Base-by-base conservation (phyloP, 305 asterid genomes). In the Salvia sclarea region DNA sequence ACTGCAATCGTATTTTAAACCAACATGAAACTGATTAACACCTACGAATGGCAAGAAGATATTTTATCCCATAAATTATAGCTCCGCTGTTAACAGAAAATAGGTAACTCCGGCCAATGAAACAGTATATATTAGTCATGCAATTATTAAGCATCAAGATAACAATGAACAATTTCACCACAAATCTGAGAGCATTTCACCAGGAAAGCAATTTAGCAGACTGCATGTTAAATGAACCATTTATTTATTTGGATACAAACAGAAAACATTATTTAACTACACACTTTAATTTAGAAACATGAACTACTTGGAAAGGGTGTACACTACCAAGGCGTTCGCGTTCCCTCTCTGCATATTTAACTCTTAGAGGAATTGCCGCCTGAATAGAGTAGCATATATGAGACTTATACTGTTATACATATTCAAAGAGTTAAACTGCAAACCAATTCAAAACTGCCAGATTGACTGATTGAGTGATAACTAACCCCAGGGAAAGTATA, bases 401-500 rank as follows among this genome's bases (percentile, higher is more conserved):
- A 71, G 64, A 65, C 55, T 18, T 60, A 69, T 8, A 44, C 7
- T 61, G 56, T 18, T 60, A 69, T 8, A 44, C 7, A 58, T 52
- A 64, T 54, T 33, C 38, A 49, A 60, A 68, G 31, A 63, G 53
- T 41, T 37, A 14, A 78, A 74, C 7, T 10, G 43, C 18, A 45
- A 60, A 40, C 56, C 40, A 40, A 33, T 65, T 43, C 66, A 69
- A 69, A 70, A 40, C 16, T n/a, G 49, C 47, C 63, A 52, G 17
- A 54, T 33, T 61, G 30, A 18, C 44, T 20, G 30, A 72, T 68
- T 61, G 30, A 18, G 49, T 20, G 30, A 72, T 68, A 63, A 88
- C 96, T 84, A 74, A 90, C 97, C 97, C 95, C 92, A 52, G 91
- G 85, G 76, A 88, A 88, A 12, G 78, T 85, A 77, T 76, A 85